Conservation (phyloP, 2,329 filamentous ascomycete genomes). For the Pezizomycotina sp. region DNA sequence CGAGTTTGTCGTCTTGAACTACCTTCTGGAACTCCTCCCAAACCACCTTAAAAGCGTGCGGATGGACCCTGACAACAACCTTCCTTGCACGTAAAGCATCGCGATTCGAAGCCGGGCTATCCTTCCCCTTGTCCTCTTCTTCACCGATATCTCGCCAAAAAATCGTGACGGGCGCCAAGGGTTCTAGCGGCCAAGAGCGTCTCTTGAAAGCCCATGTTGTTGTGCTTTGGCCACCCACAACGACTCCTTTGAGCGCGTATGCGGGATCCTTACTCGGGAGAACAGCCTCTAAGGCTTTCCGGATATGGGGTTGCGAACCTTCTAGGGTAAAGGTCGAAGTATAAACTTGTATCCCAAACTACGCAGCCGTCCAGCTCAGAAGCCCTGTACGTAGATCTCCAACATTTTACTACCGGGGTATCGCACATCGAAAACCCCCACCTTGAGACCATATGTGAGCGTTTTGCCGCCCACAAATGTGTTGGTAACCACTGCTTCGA, state of each 20-base stretch:
- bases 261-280: conserved; percentile 43
- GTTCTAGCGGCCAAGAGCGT: conserved; percentile 37
- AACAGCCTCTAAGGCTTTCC: conserved; percentile 50
- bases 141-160: conserved; percentile 47
- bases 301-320: conserved; percentile 47
- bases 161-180: conserved; percentile 55
- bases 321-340: conserved; percentile 70
- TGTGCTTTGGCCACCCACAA: conserved; percentile 14
- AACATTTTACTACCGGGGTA: conserved; percentile 76
- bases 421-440: conserved; percentile 82
- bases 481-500: conserved; percentile 59
- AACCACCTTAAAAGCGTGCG: conserved; percentile 55
- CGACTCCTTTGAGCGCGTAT: conserved; percentile 47
- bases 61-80: conserved; percentile 62
- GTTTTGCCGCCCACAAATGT: conserved; percentile 83
- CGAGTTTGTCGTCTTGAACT: conserved; percentile 39
- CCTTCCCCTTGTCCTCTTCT: conserved; percentile 32
- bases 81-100: no score
- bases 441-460: conserved; percentile 66
- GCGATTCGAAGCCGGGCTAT: no score
- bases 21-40: conserved; percentile 47
- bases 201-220: conserved; percentile 30
- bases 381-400: conserved; percentile 70
- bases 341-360: conserved; percentile 88
- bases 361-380: conserved; percentile 59